A percentile compares a stretch with the other conserved stretches of the same genome.
These are phyloP conservation scores for Porogramme epimiltina DNA, from an alignment of 1,284 basidiomycete species.

Conservation along the genomic window DNA sequence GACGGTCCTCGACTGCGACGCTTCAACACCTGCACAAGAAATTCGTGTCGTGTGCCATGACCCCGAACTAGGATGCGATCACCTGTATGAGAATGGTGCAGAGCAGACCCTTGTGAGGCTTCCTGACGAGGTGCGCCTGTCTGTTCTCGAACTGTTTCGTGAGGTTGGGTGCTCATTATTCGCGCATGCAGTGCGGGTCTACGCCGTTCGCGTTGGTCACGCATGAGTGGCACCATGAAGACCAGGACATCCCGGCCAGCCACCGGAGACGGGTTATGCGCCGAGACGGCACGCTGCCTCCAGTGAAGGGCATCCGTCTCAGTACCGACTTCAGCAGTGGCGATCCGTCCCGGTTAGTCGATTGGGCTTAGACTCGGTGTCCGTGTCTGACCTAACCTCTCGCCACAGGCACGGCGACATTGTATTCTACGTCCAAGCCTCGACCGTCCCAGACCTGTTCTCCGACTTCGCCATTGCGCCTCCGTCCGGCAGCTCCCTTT, in stretches of 20 bases:
- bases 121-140: slow-evolving; percentile 27
- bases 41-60: slow-evolving; percentile 49
- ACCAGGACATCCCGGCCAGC: slow-evolving; percentile 41
- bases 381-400: background rate
- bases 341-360: slow-evolving; percentile 32
- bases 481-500: background rate
- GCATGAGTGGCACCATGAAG: slow-evolving; percentile 37
- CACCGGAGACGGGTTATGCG: slow-evolving; percentile 32
- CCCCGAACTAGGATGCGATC: slow-evolving; percentile 30
- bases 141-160: no score
- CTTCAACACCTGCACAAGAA: slow-evolving; percentile 38
- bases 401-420: background rate
- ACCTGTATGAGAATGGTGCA: slow-evolving; percentile 46
- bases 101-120: slow-evolving; percentile 51
- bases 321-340: slow-evolving; percentile 42
- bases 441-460: background rate
- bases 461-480: background rate
- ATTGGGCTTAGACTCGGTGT: background rate
- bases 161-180: no score
- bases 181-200: slow-evolving; percentile 44
- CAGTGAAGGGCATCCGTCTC: slow-evolving; percentile 42
- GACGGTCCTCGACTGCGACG: slow-evolving; percentile 47
- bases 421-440: background rate
- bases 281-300: slow-evolving; percentile 32
- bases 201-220: slow-evolving; percentile 52